Percentiles rank a stretch among this genome's conserved stretches.
Evolutionary conservation across 768 basidiomycete genomes (phyloP).

Genomic region (Coprinellus aureogranulatus): DNA sequence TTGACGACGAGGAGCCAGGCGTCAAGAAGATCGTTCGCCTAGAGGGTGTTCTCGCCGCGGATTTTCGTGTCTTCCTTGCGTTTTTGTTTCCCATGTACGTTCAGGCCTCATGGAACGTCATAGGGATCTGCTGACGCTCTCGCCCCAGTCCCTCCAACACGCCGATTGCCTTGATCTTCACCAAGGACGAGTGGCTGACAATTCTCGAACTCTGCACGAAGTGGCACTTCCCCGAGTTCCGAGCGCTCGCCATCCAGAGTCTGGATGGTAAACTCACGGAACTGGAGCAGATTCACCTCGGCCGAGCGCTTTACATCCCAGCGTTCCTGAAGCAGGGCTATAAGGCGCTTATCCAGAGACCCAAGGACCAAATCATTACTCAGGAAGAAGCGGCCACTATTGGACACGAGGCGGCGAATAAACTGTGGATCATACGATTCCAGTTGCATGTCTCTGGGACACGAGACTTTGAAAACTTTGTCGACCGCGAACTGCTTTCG

Average conservation of each 20-base stretch:
- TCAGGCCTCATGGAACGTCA: background rate
- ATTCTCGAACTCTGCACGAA: constrained; percentile 1
- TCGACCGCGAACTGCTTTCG: too few relatives aligned
- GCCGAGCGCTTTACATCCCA: constrained; percentile 50
- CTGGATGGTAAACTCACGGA: background rate
- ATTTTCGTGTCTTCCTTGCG: background rate
- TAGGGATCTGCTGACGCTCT: background rate
- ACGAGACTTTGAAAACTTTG: too few relatives aligned
- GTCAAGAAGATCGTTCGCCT: background rate
- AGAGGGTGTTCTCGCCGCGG: background rate
- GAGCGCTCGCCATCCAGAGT: constrained; percentile 7
- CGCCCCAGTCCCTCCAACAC: background rate
- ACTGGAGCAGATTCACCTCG: constrained; percentile 41
- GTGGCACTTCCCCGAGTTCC: constrained; percentile 9
- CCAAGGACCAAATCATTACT: background rate
- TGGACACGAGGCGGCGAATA: background rate
- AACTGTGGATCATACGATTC: too few relatives aligned
- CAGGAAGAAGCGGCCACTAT: background rate
- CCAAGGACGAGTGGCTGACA: constrained; percentile 4
- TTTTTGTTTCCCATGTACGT: background rate
- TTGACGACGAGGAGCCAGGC: background rate
- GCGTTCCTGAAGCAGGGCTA: constrained; percentile 7
- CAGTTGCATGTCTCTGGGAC: too few relatives aligned
- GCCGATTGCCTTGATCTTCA: background rate
- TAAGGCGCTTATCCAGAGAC: background rate